These are phyloP conservation scores for Rhodotorula paludigena DNA, from an alignment of 768 basidiomycete species.

Conservation along the genomic window DNA sequence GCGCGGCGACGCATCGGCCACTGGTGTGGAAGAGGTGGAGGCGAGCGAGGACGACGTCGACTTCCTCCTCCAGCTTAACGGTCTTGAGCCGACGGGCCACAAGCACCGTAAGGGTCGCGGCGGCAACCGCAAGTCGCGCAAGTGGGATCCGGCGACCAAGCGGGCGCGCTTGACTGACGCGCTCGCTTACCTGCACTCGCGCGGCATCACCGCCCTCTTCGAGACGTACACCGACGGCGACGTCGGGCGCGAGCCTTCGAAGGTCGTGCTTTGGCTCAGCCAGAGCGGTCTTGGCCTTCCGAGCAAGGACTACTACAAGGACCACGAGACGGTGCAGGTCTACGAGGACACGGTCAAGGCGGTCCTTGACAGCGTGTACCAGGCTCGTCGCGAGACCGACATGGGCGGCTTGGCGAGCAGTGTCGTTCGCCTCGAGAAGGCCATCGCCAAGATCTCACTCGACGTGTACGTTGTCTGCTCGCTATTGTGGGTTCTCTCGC, in stretches of 20 bases:
- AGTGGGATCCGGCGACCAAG: slow-evolving; percentile 41
- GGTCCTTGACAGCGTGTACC: slow-evolving; percentile 60
- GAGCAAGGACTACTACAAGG: slow-evolving; percentile 79
- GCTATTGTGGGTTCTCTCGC: slow-evolving; percentile 42
- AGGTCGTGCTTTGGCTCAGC: slow-evolving; percentile 36
- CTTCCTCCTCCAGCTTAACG: slow-evolving; percentile 4
- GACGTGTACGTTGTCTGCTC: slow-evolving; percentile 60
- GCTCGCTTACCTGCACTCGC: slow-evolving; percentile 77
- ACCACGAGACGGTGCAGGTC: slow-evolving; percentile 61
- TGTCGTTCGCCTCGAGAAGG: slow-evolving; percentile 71
- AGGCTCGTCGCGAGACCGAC: slow-evolving; percentile 50
- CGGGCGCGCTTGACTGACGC: slow-evolving; percentile 66
- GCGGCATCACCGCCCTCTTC: slow-evolving; percentile 51
- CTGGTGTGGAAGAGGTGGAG: slow-evolving; percentile 40
- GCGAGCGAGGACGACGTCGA: slow-evolving; percentile 5
- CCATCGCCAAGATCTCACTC: slow-evolving; percentile 70
- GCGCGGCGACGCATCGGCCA: slow-evolving; percentile 56
- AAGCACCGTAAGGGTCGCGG: slow-evolving; percentile 4
- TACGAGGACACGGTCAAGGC: slow-evolving; percentile 67
- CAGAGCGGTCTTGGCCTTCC: slow-evolving; percentile 37
- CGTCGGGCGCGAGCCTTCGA: slow-evolving; percentile 25
- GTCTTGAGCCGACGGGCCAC: not conserved
- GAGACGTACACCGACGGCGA: slow-evolving; percentile 30
- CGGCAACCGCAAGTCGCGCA: slow-evolving; percentile 5
- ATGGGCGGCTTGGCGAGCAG: slow-evolving; percentile 58